Conservation (phyloP, 1,284 basidiomycete species). For the Malassezia caprae region DNA sequence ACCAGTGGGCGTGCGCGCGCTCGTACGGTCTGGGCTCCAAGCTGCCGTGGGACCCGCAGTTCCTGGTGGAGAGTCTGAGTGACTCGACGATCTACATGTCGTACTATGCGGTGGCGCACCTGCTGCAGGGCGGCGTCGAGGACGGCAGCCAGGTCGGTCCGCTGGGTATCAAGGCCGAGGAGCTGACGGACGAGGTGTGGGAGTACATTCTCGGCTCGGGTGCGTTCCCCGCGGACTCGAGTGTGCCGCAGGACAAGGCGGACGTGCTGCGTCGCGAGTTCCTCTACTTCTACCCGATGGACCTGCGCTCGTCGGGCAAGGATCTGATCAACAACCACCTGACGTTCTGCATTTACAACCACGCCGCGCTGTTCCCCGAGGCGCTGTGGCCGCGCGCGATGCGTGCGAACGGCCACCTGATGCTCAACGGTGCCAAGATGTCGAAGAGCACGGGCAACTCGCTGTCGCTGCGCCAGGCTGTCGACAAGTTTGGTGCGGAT, state of each 20-base stretch:
- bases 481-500: constrained; percentile 71
- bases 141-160: constrained; percentile 72
- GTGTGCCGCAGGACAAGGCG: constrained; percentile 65
- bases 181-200: constrained; percentile 96
- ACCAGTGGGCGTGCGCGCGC: constrained; percentile 96
- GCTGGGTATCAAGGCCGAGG: constrained; percentile 72
- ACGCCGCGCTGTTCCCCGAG: constrained; percentile 86
- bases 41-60: constrained; percentile 91
- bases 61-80: constrained; percentile 89
- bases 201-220: constrained; percentile 79
- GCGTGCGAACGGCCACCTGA: constrained; percentile 89
- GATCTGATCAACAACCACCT: constrained; percentile 94
- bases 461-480: constrained; percentile 41
- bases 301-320: constrained; percentile 97
- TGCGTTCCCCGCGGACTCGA: constrained; percentile 60
- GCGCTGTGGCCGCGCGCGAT: constrained; percentile 86
- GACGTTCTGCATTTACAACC: constrained; percentile 88
- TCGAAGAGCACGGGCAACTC: constrained; percentile 75
- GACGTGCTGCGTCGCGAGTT: constrained; percentile 81
- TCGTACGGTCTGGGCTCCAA: constrained; percentile 93
- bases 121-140: constrained; percentile 55
- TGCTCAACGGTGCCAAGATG: constrained; percentile 99
- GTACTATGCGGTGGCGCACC: constrained; percentile 79
- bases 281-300: constrained; percentile 96
- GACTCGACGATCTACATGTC: constrained; percentile 99